phyloP scores from a whole-genome alignment of 2,329 filamentous ascomycete species.

The Huntiella moniliformis region DNA sequence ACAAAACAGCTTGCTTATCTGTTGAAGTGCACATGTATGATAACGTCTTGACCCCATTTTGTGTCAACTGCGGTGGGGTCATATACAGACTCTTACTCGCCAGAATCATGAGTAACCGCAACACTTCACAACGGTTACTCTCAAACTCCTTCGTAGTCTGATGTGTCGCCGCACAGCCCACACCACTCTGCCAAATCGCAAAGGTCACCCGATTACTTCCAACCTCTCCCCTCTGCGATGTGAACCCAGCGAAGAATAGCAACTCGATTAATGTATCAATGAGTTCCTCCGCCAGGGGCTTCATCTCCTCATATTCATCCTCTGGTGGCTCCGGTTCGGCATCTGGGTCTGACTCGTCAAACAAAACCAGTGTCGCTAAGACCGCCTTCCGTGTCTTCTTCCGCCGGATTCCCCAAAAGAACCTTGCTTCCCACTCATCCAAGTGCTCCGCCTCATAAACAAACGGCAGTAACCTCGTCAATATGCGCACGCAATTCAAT shows the following conservation, averaged over 20 bases:
- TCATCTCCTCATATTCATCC: constrained; percentile 60
- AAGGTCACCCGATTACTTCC: constrained; percentile 70
- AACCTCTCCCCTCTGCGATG: constrained; percentile 52
- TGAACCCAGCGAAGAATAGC: constrained; percentile 82
- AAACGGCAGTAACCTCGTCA: constrained; percentile 78
- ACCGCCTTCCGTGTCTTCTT: constrained; percentile 50
- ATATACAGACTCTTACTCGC: constrained; percentile 89
- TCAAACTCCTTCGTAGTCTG: constrained; percentile 83
- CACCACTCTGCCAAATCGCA: constrained; percentile 94
- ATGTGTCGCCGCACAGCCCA: constrained; percentile 80
- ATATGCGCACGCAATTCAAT: constrained; percentile 84
- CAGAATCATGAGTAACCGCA: constrained; percentile 69
- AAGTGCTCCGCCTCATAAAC: constrained; percentile 78
- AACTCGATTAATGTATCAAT: constrained; percentile 79
- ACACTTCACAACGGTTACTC: constrained; percentile 76
- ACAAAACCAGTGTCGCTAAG: constrained; percentile 58
- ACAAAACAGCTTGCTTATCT: constrained; percentile 82
- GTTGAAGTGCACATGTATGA: constrained; percentile 77
- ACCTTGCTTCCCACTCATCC: constrained; percentile 70
- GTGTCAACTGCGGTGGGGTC: constrained; percentile 58
- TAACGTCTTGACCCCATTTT: constrained; percentile 63
- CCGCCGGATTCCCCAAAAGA: constrained; percentile 71
- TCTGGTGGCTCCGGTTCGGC: constrained; percentile 24
- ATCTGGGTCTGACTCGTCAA: constrained; percentile 49
- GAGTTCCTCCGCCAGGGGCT: constrained; percentile 79